Evolutionary conservation across 2,329 filamentous ascomycete genomes (phyloP).

Genomic region (Colletotrichum destructivum): DNA sequence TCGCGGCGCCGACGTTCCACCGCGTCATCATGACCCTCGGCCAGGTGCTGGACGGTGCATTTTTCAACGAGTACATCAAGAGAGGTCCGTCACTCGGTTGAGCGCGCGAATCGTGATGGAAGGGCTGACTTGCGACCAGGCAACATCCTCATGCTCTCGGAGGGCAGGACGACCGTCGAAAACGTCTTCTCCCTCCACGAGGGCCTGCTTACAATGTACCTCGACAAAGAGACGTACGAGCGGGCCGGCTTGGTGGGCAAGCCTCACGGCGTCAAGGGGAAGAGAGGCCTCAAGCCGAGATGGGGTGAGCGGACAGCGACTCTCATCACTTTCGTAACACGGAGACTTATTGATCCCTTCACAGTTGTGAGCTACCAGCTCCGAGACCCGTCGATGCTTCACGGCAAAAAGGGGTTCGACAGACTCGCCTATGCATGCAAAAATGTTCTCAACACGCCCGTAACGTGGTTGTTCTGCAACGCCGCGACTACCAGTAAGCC

Average conservation of each 20-base stretch:
- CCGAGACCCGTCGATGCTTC: constrained; percentile 80
- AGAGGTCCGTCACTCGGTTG: constrained; percentile 65
- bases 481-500: constrained; percentile 61
- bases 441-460: constrained; percentile 78
- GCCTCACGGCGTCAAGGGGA: constrained; percentile 72
- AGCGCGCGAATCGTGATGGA: background rate
- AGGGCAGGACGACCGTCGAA: constrained; percentile 79
- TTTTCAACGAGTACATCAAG: constrained; percentile 90
- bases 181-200: constrained; percentile 80
- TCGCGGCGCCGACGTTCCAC: constrained; percentile 67
- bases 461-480: constrained; percentile 86
- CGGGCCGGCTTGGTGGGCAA: constrained; percentile 84
- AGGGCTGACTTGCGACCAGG: constrained; percentile 63
- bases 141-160: constrained; percentile 86
- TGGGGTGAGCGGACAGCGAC: constrained; percentile 72
- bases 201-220: constrained; percentile 80
- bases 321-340: background rate
- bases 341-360: constrained; percentile 47
- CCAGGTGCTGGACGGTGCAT: constrained; percentile 80
- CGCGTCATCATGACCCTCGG: constrained; percentile 80
- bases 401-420: constrained; percentile 87
- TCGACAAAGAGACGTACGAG: constrained; percentile 88
- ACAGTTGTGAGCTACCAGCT: constrained; percentile 85
- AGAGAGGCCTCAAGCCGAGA: constrained; percentile 74
- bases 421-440: constrained; percentile 83